Conservation (phyloP, 148 eudicot genomes). For the Talinum fruticosum region DNA sequence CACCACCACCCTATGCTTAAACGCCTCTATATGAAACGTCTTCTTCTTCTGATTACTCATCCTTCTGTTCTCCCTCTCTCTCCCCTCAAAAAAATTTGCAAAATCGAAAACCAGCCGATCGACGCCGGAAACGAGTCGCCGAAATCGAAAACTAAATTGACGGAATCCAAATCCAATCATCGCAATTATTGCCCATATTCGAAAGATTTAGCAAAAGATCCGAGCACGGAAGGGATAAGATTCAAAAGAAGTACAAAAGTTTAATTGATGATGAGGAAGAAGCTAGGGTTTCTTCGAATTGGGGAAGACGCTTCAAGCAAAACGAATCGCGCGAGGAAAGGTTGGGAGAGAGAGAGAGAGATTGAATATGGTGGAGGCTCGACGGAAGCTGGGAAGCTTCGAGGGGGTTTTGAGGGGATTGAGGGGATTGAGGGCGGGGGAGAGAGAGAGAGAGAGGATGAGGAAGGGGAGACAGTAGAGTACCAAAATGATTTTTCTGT, state of each 20-base stretch:
- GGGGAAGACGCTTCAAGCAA: slow-evolving; percentile 2
- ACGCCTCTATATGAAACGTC: slow-evolving; percentile 76
- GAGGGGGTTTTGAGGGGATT: slow-evolving; percentile 3
- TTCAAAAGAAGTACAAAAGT: not conserved
- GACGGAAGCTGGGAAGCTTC: not conserved
- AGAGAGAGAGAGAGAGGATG: not conserved
- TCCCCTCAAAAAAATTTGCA: not conserved
- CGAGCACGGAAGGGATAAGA: slow-evolving; percentile 7
- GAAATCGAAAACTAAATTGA: not conserved
- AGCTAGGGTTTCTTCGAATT: slow-evolving; percentile 24
- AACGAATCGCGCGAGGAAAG: not conserved
- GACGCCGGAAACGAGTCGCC: not conserved
- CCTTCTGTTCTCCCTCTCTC: not conserved
- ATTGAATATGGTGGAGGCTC: not conserved
- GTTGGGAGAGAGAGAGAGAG: not conserved
- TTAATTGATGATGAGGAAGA: not conserved
- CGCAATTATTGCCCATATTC: not conserved
- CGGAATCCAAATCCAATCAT: not conserved
- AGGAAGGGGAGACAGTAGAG: not conserved
- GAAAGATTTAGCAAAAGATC: slow-evolving; percentile 9
- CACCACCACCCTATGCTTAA: slow-evolving; percentile 69
- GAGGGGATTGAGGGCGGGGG: not conserved
- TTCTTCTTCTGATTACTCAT: slow-evolving; percentile 72
- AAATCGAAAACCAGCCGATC: slow-evolving; percentile 5
- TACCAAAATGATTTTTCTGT: not conserved